Base-by-base conservation (phyloP, 768 basidiomycete species). In the Leccinum sublutescens region DNA sequence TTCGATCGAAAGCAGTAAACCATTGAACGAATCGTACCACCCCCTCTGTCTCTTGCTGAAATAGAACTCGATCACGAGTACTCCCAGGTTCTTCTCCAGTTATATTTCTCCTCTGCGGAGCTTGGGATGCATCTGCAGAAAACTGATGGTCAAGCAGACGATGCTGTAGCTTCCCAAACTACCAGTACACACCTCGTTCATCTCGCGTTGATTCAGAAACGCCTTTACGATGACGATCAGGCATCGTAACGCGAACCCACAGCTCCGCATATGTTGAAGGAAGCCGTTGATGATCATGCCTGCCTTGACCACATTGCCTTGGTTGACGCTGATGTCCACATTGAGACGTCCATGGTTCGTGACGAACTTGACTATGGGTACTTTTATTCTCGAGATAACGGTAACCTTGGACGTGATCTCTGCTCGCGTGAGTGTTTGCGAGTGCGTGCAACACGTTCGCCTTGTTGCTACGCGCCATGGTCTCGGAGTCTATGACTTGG, bases 141-240 rank as follows among this genome's bases (percentile, higher is more conserved):
- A 99, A 72, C 86, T 93, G 64, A 98, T 85, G 11, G 89, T 93
- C 57, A 99, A 74, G 72, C 93, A 97, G 56, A 97, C 93, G 59
- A 97, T 93, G 64, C 89, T 87, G 71, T 98, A 98, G 68, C 91
- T 93, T 19, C 96, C 95, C 36, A 99, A 74, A 3, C 97, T 96
- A 8, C 97, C 96, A 0, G 89, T 91, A 72, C 88, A 98, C n/a
- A 98, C 96, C 73, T 98, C 97, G 72, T 99, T 98, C 93, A 98
- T 91, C 95, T 60, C 87, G 83, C 8, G 80, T 70, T 97, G 93
- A 63, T 80, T 83, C 56, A 98, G 80, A 74, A 97, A 98, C 2
- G 89, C 83, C 75, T 98, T 99, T 63, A 91, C 88, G 60, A 96
- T 85, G 71, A 98, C 76, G 36, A 98, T 86, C 40, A 99, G 85